Conservation (phyloP, 768 basidiomycete species). For the Coprinopsis strossmayeri region DNA sequence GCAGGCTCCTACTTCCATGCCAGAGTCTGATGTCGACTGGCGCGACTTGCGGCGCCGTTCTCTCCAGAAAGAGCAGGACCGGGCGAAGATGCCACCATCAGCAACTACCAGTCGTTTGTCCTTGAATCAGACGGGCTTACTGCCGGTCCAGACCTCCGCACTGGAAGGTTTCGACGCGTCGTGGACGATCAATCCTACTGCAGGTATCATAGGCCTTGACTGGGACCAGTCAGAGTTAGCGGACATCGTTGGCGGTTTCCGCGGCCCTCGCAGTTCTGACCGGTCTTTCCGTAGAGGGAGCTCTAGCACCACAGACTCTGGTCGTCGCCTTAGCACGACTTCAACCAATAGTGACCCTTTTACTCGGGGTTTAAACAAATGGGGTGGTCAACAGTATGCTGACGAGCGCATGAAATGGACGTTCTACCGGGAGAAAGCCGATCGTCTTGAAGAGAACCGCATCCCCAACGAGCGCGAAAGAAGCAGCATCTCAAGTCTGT, state of each 20-base stretch:
- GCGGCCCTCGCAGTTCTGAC: slow-evolving; percentile 12
- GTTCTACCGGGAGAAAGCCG: slow-evolving; percentile 48
- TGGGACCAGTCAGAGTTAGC: slow-evolving; percentile 20
- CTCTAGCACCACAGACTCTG: slow-evolving; percentile 14
- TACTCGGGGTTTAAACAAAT: slow-evolving; percentile 28
- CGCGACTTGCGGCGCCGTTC: slow-evolving; percentile 40
- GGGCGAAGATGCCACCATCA: background rate
- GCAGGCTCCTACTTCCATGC: slow-evolving; percentile 32
- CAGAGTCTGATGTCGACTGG: slow-evolving; percentile 55
- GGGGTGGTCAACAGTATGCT: slow-evolving; percentile 42
- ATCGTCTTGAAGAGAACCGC: slow-evolving; percentile 18
- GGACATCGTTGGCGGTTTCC: slow-evolving; percentile 19
- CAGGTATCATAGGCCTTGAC: slow-evolving; percentile 16
- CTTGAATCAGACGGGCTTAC: background rate
- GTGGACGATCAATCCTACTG: slow-evolving; percentile 19
- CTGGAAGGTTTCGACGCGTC: slow-evolving; percentile 40
- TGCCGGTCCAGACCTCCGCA: slow-evolving; percentile 3
- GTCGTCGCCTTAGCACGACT: slow-evolving; percentile 37
- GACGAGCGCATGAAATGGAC: slow-evolving; percentile 46
- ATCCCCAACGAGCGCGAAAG: slow-evolving; percentile 14
- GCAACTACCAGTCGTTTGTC: background rate
- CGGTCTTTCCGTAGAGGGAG: slow-evolving; percentile 18
- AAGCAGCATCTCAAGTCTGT: slow-evolving; percentile 21
- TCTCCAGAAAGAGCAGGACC: slow-evolving; percentile 13
- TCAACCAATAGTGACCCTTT: slow-evolving; percentile 39